A percentile compares a stretch with the other conserved stretches of the same genome.
phyloP scores from a whole-genome alignment of 352 stramenopile genomes.

The Nannochloropsis limnetica region DNA sequence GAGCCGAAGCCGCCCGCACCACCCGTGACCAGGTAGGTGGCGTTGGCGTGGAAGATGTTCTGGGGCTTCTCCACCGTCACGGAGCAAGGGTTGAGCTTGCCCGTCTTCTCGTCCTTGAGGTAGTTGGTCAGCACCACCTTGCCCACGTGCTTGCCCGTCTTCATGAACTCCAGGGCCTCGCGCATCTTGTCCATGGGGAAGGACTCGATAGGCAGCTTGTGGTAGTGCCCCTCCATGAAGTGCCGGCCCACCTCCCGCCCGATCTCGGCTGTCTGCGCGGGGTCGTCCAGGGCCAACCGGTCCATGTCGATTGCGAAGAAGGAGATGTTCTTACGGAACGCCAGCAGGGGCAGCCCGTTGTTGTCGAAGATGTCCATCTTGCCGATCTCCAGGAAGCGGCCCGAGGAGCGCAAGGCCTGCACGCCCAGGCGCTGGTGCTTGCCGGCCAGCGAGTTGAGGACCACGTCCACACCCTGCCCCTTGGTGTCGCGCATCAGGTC shows the following conservation, averaged over 20 bases:
- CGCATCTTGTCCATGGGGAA: constrained; percentile 23
- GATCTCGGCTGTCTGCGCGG: neutral
- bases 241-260: neutral
- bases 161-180: constrained; percentile 36
- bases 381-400: constrained; percentile 36
- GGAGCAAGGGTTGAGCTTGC: constrained; percentile 5
- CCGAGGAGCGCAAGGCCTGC: neutral
- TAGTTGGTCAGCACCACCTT: constrained; percentile 36
- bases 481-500: neutral
- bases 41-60: constrained; percentile 20
- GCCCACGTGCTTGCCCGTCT: constrained; percentile 34
- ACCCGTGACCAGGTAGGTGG: constrained; percentile 39
- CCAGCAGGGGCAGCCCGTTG: neutral
- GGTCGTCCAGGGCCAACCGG: constrained; percentile 23
- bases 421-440: constrained; percentile 6
- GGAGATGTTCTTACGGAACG: constrained; percentile 33
- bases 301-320: constrained; percentile 37
- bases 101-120: constrained; percentile 10
- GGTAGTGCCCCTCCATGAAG: constrained; percentile 20
- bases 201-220: constrained; percentile 34
- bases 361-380: constrained; percentile 35
- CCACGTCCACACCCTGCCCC: constrained; percentile 28
- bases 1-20: constrained; percentile 38
- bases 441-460: constrained; percentile 37
- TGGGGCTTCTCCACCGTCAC: constrained; percentile 30